Evolutionary conservation across 1,284 basidiomycete species (phyloP).

Genomic region (Apiotrichum montevideense): DNA sequence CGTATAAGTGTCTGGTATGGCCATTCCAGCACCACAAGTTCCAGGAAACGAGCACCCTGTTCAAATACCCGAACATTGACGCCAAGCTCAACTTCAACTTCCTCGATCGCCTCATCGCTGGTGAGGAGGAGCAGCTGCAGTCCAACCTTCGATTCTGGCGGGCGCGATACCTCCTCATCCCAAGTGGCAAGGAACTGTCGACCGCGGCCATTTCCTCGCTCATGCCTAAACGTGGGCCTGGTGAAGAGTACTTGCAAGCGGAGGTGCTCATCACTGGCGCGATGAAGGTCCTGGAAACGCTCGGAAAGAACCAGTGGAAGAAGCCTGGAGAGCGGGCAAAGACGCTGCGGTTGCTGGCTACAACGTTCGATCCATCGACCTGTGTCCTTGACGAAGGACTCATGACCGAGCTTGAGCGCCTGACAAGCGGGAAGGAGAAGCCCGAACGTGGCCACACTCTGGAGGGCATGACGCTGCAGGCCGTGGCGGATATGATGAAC

Average conservation of each 20-base stretch:
- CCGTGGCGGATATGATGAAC: slow-evolving; percentile 41
- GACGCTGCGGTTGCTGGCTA: slow-evolving; percentile 64
- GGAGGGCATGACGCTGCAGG: slow-evolving; percentile 38
- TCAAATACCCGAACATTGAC: slow-evolving; percentile 57
- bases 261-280: slow-evolving; percentile 84
- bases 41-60: slow-evolving; percentile 69
- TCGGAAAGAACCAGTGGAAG: slow-evolving; percentile 73
- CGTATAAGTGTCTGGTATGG: slow-evolving; percentile 88
- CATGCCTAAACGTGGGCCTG: slow-evolving; percentile 57
- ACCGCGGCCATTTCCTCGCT: slow-evolving; percentile 29
- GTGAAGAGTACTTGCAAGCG: slow-evolving; percentile 72
- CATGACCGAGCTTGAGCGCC: slow-evolving; percentile 69
- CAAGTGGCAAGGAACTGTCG: slow-evolving; percentile 62
- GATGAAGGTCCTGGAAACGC: slow-evolving; percentile 82
- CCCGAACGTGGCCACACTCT: slow-evolving; percentile 27
- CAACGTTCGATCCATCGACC: slow-evolving; percentile 70
- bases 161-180: slow-evolving; percentile 90
- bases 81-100: slow-evolving; percentile 45
- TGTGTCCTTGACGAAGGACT: slow-evolving; percentile 71
- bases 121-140: slow-evolving; percentile 73
- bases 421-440: slow-evolving; percentile 46
- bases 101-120: slow-evolving; percentile 60
- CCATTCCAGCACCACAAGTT: slow-evolving; percentile 81
- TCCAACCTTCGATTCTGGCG: slow-evolving; percentile 86
- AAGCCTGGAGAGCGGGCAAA: slow-evolving; percentile 55